phyloP scores from a whole-genome alignment of 192 early-diverging fungal genomes.

The Jimgerdemannia flammicorona region DNA sequence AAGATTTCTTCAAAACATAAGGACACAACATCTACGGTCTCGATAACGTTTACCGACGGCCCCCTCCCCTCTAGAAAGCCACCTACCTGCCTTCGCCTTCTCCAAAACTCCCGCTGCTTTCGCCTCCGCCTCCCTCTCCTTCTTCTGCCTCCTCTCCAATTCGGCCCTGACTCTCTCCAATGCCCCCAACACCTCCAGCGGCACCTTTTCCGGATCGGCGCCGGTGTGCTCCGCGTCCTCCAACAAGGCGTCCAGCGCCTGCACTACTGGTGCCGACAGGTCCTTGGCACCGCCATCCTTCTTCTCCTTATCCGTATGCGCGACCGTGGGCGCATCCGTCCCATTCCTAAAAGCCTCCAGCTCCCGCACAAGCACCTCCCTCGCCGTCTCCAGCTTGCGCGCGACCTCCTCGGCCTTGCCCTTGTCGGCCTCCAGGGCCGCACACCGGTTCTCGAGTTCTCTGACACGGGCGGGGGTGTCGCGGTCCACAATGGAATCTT shows the following conservation, averaged over 20 bases:
- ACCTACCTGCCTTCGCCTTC: background rate
- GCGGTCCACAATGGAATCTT: background rate
- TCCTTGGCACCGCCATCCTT: background rate
- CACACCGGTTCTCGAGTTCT: background rate
- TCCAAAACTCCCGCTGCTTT: background rate
- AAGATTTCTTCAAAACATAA: too few species aligned
- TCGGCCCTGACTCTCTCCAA: background rate
- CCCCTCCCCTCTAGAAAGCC: background rate
- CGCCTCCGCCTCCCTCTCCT: background rate
- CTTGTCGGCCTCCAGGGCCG: background rate
- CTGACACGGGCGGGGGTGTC: background rate
- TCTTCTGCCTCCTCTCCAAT: background rate
- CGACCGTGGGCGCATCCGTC: background rate
- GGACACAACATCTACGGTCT: too few species aligned
- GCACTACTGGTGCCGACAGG: background rate
- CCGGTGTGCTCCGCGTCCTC: background rate
- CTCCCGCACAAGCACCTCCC: slow-evolving; percentile 10
- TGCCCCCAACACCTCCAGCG: background rate
- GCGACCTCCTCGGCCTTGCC: background rate
- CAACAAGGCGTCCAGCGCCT: background rate
- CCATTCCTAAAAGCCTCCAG: slow-evolving; percentile 20
- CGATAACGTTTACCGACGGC: too few species aligned
- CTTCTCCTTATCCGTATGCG: background rate
- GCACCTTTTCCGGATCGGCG: slow-evolving; percentile 1
- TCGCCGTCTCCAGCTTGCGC: background rate